Conservation (phyloP, 2,329 filamentous ascomycete genomes). For the Fusarium oligoseptatum region DNA sequence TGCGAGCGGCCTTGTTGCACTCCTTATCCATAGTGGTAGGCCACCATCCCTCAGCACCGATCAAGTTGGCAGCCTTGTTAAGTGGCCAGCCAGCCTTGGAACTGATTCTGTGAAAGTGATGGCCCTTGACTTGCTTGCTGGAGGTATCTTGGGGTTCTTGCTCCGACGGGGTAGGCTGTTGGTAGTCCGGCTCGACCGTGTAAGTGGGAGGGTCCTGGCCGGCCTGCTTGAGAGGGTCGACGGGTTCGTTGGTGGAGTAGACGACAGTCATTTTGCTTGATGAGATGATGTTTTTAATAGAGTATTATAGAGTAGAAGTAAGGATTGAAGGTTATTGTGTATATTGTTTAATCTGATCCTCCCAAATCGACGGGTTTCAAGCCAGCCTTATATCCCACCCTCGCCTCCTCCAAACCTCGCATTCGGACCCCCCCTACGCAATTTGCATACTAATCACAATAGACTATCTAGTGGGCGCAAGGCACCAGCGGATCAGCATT, state of each 20-base stretch:
- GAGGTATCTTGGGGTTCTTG: not conserved
- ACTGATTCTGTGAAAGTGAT: conserved; percentile 74
- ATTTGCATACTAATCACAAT: not conserved
- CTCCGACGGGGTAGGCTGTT: conserved; percentile 18
- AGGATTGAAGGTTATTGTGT: conserved; percentile 6
- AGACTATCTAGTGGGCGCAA: not conserved
- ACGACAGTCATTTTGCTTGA: conserved; percentile 30
- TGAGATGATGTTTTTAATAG: conserved; percentile 2
- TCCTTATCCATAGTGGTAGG: conserved; percentile 80
- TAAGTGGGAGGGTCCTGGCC: conserved; percentile 40
- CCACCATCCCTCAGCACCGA: conserved; percentile 83
- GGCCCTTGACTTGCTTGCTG: conserved; percentile 58
- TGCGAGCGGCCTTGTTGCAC: conserved; percentile 81
- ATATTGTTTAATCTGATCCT: not conserved
- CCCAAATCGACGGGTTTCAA: not conserved
- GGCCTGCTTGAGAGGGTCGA: conserved; percentile 41
- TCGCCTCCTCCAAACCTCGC: conserved; percentile 1
- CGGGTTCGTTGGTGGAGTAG: conserved; percentile 31
- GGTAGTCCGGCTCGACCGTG: conserved; percentile 20
- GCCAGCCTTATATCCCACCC: conserved; percentile 35
- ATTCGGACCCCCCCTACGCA: conserved; percentile 25
- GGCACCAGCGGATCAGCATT: conserved; percentile 1
- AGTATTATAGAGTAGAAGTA: not conserved
- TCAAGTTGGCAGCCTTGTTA: conserved; percentile 75
- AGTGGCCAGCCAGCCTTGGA: conserved; percentile 76